Evolutionary conservation across 441 rosid species (phyloP).

Genomic region (Mallotus japonicus): DNA sequence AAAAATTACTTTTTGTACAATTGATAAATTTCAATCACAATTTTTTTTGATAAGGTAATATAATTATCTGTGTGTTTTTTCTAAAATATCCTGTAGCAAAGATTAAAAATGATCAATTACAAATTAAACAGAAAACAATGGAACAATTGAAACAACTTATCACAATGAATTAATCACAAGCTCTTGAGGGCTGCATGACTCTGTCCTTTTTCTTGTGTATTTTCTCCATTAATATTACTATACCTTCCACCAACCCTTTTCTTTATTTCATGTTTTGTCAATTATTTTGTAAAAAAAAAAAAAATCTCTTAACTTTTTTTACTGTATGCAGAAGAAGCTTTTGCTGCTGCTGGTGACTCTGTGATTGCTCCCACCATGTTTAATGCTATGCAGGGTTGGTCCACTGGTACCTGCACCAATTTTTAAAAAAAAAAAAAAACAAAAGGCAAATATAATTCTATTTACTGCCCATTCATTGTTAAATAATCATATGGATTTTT

Average conservation of each 20-base stretch:
- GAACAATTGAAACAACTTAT: background rate
- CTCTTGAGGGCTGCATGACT: background rate
- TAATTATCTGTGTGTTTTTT: too few species aligned
- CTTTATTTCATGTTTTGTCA: background rate
- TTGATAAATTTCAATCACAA: too few species aligned
- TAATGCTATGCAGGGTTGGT: constrained; percentile 80
- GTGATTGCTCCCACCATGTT: constrained; percentile 72
- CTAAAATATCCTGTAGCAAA: too few species aligned
- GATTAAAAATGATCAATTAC: too few species aligned
- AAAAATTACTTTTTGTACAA: too few species aligned
- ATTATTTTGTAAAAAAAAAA: background rate
- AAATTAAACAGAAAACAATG: too few species aligned
- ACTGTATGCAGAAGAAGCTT: background rate
- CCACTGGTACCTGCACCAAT: constrained; percentile 72
- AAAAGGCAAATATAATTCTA: background rate
- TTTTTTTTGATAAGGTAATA: too few species aligned
- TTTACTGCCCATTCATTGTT: background rate
- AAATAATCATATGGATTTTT: background rate
- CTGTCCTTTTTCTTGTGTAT: too few species aligned
- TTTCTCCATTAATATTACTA: background rate
- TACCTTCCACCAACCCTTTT: background rate
- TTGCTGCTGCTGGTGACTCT: constrained; percentile 48
- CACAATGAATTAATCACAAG: background rate
- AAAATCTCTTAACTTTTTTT: background rate
- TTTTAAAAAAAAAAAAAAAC: too few species aligned